These are phyloP conservation scores for Kondoa malvinella DNA, from an alignment of 768 basidiomycete species.

Conservation along the genomic window DNA sequence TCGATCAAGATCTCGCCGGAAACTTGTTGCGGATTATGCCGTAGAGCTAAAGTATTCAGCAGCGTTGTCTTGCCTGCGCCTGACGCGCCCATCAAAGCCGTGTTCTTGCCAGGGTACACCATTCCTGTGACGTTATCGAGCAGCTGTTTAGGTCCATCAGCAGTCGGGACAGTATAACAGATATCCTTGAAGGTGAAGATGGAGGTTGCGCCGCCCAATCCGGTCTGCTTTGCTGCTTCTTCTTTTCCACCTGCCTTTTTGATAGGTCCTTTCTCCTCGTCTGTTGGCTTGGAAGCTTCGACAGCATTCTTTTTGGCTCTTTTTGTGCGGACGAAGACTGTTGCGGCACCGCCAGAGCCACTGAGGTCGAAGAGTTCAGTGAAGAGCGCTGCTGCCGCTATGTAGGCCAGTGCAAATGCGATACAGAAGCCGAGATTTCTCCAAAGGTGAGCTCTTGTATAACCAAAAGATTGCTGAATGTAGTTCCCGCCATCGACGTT, in stretches of 20 bases:
- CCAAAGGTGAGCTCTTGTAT: slow-evolving; percentile 61
- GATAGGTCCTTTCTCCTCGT: slow-evolving; percentile 31
- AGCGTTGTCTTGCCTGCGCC: slow-evolving; percentile 37
- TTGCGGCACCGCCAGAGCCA: not conserved
- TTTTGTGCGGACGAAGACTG: slow-evolving; percentile 32
- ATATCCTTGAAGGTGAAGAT: slow-evolving; percentile 33
- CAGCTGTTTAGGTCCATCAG: slow-evolving; percentile 19
- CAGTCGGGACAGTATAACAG: slow-evolving; percentile 23
- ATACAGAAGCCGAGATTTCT: slow-evolving; percentile 38
- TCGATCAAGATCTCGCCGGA: slow-evolving; percentile 35
- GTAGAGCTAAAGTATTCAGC: slow-evolving; percentile 28
- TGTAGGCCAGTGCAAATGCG: slow-evolving; percentile 47
- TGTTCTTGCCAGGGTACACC: slow-evolving; percentile 34
- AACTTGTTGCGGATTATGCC: slow-evolving; percentile 32
- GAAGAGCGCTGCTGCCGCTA: slow-evolving; percentile 33
- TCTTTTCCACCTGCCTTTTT: not conserved
- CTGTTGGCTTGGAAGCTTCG: slow-evolving; percentile 40
- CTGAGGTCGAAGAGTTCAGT: not conserved
- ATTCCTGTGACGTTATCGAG: slow-evolving; percentile 32
- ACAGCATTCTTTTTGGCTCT: slow-evolving; percentile 37
- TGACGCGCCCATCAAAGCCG: slow-evolving; percentile 37
- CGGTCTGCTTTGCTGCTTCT: slow-evolving; percentile 1
- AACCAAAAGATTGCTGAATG: slow-evolving; percentile 28
- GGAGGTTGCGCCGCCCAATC: slow-evolving; percentile 23
- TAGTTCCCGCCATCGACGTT: not conserved